phyloP scores from a whole-genome alignment of 2,329 filamentous ascomycete species.

The Mycogone perniciosa region DNA sequence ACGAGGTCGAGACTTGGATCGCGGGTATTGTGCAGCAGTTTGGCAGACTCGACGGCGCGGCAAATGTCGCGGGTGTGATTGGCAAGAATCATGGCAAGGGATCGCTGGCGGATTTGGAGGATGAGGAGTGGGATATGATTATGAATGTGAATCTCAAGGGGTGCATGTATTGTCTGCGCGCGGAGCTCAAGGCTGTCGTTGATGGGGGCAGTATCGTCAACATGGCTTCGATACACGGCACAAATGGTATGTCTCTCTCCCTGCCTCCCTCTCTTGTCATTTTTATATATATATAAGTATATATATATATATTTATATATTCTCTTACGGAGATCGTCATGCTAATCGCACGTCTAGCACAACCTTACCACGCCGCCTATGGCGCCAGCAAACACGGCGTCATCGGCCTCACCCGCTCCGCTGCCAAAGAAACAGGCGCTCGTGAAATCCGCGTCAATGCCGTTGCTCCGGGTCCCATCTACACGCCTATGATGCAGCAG shows the following conservation, averaged over 20 bases:
- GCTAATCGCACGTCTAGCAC: slow-evolving; percentile 6
- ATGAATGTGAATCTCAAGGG: slow-evolving; percentile 45
- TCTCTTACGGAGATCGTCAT: neutral
- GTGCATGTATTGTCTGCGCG: slow-evolving; percentile 45
- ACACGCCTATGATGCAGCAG: slow-evolving; percentile 44
- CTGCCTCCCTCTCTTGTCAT: neutral
- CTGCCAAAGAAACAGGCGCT: slow-evolving; percentile 34
- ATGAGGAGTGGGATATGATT: slow-evolving; percentile 43
- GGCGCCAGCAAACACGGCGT: slow-evolving; percentile 35
- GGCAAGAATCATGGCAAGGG: slow-evolving; percentile 36
- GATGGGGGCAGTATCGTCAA: slow-evolving; percentile 54
- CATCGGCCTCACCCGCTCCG: slow-evolving; percentile 30
- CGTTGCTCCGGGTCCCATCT: slow-evolving; percentile 43
- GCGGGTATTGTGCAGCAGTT: slow-evolving; percentile 39
- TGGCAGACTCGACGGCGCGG: slow-evolving; percentile 48
- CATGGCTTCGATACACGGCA: slow-evolving; percentile 39
- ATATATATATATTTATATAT: neutral
- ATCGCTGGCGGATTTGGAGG: slow-evolving; percentile 37
- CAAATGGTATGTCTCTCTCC: slow-evolving; percentile 34
- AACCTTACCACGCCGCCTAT: slow-evolving; percentile 31
- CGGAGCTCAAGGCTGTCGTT: slow-evolving; percentile 34
- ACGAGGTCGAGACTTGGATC: slow-evolving; percentile 47
- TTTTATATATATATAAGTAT: no score
- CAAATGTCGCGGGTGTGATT: slow-evolving; percentile 49
- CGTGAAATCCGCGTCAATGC: slow-evolving; percentile 41